Evolutionary conservation across 805 yeast genomes (phyloP).

Genomic region (Yarrowia bubula): DNA sequence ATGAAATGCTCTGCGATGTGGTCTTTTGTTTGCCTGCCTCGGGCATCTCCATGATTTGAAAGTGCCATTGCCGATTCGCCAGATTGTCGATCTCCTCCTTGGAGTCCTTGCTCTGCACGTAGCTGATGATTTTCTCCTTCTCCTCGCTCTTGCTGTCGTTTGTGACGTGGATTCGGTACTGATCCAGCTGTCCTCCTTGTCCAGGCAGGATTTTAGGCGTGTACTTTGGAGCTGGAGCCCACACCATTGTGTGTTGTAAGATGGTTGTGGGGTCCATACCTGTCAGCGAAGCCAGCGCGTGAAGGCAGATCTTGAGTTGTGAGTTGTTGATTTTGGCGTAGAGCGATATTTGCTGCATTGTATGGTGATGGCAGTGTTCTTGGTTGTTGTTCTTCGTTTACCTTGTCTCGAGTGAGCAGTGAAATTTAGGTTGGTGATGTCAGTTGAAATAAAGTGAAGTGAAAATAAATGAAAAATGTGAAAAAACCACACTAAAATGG

Average conservation of each 20-base stretch:
- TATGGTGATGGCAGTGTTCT: slow-evolving; percentile 33
- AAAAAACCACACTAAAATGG: too few species aligned
- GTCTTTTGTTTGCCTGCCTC: slow-evolving; percentile 48
- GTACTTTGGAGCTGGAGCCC: slow-evolving; percentile 38
- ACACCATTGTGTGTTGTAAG: slow-evolving; percentile 36
- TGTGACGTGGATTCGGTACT: slow-evolving; percentile 36
- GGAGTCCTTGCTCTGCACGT: slow-evolving; percentile 14
- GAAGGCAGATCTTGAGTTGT: slow-evolving; percentile 37
- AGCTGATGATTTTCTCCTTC: slow-evolving; percentile 3
- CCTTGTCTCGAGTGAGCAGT: not conserved
- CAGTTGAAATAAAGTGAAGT: not conserved
- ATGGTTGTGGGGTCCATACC: slow-evolving; percentile 40
- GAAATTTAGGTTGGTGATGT: slow-evolving; percentile 2
- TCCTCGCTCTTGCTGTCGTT: slow-evolving; percentile 21
- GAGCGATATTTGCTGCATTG: slow-evolving; percentile 42
- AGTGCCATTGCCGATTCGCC: slow-evolving; percentile 33
- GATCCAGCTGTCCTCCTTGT: slow-evolving; percentile 39
- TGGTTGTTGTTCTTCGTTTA: not conserved
- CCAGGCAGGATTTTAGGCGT: slow-evolving; percentile 38
- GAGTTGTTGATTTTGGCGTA: slow-evolving; percentile 37
- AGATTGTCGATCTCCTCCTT: not conserved
- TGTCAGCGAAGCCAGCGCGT: slow-evolving; percentile 40
- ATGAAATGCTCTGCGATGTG: slow-evolving; percentile 65
- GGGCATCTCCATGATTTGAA: slow-evolving; percentile 41
- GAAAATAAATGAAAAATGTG: too few species aligned